phyloP scores from a whole-genome alignment of 129 eudicot species.

The Solidago caesia region DNA sequence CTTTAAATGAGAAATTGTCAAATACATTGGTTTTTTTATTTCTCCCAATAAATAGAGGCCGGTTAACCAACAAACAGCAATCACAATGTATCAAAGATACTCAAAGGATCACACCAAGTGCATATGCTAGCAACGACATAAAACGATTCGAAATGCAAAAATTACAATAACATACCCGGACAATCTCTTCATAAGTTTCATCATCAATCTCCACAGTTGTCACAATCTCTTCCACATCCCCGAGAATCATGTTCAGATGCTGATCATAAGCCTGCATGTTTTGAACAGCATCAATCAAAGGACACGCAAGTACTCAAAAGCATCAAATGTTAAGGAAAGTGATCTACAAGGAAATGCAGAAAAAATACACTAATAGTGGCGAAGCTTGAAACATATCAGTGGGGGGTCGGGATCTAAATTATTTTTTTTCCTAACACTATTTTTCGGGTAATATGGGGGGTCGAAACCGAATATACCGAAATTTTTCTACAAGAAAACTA shows the following conservation, averaged over 20 bases:
- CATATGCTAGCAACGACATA: background rate
- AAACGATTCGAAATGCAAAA: background rate
- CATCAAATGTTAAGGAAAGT: background rate
- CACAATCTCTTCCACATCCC: slow-evolving; percentile 96
- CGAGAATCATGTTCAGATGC: slow-evolving; percentile 98
- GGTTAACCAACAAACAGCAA: background rate
- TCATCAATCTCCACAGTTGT: slow-evolving; percentile 96
- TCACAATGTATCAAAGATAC: background rate
- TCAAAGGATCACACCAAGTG: background rate
- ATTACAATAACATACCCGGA: slow-evolving; percentile 57
- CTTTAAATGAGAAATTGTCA: background rate
- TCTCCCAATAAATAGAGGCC: background rate
- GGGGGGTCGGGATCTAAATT: no score
- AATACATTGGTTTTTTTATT: background rate
- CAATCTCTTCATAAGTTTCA: slow-evolving; percentile 96
- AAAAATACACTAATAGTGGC: no score
- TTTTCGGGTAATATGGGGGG: no score
- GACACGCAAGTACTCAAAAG: background rate
- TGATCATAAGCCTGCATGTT: slow-evolving; percentile 87
- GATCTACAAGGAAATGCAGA: no score
- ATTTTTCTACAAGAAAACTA: no score
- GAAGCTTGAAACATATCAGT: no score
- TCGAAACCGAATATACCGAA: no score
- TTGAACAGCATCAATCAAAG: slow-evolving; percentile 8
- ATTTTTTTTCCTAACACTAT: no score